phyloP scores from a whole-genome alignment of 345 rosid species.

The Dovyalis caffra region DNA sequence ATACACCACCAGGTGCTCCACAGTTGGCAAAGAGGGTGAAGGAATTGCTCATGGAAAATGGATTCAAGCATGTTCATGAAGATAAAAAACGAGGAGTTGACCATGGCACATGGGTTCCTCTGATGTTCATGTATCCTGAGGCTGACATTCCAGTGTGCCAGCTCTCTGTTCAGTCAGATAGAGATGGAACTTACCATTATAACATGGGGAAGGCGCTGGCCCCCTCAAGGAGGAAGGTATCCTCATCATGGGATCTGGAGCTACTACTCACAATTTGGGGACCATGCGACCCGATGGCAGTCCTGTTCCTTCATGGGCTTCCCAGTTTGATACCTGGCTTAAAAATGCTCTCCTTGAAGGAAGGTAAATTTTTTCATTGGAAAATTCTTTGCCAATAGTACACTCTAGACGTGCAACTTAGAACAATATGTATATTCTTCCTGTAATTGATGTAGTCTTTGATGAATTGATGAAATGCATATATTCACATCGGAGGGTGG shows the following conservation, averaged over 20 bases:
- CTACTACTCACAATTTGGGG: constrained; percentile 80
- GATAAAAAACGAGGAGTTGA: constrained; percentile 77
- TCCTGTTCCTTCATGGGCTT: constrained; percentile 62
- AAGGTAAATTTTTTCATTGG: constrained; percentile 42
- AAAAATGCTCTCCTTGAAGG: constrained; percentile 73
- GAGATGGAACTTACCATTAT: constrained; percentile 64
- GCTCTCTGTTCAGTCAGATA: constrained; percentile 66
- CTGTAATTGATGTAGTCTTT: not conserved
- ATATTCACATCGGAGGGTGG: not conserved
- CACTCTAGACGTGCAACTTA: not conserved
- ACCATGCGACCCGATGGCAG: constrained; percentile 19
- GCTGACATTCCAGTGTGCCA: constrained; percentile 81
- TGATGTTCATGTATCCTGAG: constrained; percentile 94
- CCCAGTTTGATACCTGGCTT: constrained; percentile 81
- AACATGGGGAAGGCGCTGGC: constrained; percentile 89
- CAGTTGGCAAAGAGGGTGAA: constrained; percentile 73
- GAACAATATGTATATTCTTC: not conserved
- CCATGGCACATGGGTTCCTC: constrained; percentile 96
- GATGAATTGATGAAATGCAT: not conserved
- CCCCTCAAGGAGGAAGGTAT: constrained; percentile 76
- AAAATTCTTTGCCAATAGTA: not conserved
- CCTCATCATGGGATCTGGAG: constrained; percentile 84
- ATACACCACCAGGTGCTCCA: constrained; percentile 90
- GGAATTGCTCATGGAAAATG: constrained; percentile 56
- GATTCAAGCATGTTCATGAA: constrained; percentile 54